Evolutionary conservation across 768 basidiomycete species (phyloP).

Genomic region (Amanita rubescens): DNA sequence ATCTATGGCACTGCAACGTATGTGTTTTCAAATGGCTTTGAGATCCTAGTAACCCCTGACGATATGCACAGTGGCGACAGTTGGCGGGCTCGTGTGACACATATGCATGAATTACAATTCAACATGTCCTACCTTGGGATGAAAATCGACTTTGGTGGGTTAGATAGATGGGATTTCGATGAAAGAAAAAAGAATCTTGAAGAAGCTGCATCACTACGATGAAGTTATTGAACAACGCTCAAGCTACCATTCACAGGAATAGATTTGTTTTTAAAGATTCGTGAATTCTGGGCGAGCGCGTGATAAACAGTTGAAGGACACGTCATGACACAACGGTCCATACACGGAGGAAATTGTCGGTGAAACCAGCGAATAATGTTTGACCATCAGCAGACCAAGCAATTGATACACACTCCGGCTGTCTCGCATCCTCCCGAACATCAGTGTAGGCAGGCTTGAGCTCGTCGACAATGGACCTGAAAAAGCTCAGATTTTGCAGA

Average conservation of each 20-base stretch:
- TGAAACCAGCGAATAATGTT: constrained; percentile 95
- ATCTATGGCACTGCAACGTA: constrained; percentile 76
- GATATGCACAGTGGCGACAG: constrained; percentile 57
- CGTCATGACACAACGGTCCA: constrained; percentile 75
- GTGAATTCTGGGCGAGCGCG: not conserved
- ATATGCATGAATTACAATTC: constrained; percentile 68
- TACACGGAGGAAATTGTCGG: constrained; percentile 88
- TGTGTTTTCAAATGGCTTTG: constrained; percentile 22
- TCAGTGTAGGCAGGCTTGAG: constrained; percentile 93
- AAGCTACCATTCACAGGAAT: not conserved
- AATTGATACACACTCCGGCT: constrained; percentile 92
- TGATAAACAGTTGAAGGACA: constrained; percentile 11
- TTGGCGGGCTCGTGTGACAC: constrained; percentile 66
- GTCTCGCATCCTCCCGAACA: constrained; percentile 58
- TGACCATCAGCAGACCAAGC: constrained; percentile 99
- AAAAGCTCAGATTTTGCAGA: constrained; percentile 5
- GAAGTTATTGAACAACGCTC: not conserved
- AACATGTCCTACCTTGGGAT: constrained; percentile 52
- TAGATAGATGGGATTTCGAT: constrained; percentile 63
- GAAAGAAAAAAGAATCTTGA: constrained; percentile 58
- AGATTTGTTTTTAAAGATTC: not conserved
- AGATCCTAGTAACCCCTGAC: constrained; percentile 5
- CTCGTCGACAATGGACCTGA: constrained; percentile 94
- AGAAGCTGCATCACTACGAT: constrained; percentile 3
- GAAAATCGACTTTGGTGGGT: constrained; percentile 69